Evolutionary conservation across 1,284 basidiomycete genomes (phyloP), one percentile per base, ranked within the genome.

Genomic region (Ustilago curta): DNA sequence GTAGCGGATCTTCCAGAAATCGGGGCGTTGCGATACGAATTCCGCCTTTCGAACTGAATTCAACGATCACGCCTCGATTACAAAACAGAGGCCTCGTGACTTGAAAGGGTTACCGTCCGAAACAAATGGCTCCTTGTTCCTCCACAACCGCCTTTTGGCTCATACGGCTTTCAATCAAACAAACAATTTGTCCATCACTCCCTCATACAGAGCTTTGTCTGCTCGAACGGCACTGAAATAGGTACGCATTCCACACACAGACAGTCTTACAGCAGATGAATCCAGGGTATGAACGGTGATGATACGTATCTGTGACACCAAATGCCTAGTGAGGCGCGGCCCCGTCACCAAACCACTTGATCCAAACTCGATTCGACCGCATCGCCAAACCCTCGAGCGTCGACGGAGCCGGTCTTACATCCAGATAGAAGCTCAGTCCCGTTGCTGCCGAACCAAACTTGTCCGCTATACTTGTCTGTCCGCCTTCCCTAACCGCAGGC

Each of bases 401-500:
- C 83, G 97, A 95, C 42, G 98, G 85, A 1, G 96, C 95, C 0
- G 96, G 96, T 50, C 96, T 88, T 12, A 94, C 95, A 81, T 99
- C 97, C 43, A 99, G 89, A 85, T 92, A 97, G 86, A 99, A 99
- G 4, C 94, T 85, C 64, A 83, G 29, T 72, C 79, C 62, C 3
- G 59, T 66, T 11, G 52, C 56, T 18, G 68, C 66, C 8, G 56
- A 59, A 5, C 56, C 56, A 51, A 70, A 51, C 39, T 59, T 37
- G 18, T 59, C 43, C 9, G 60, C 54, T 14, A 62, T 60, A 8
- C 56, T 55, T 11, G 35, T n/a, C 3, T 58, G 32, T 11, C 25
- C 43, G 11, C 37, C 88, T 58, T 27, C 49, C 49, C 29, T 51
- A 86, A 86, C 12, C 87, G 45, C 16, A 29, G 47, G 8, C 16